phyloP scores from a whole-genome alignment of 352 stramenopile genomes.

The Pythium pyrilobum region DNA sequence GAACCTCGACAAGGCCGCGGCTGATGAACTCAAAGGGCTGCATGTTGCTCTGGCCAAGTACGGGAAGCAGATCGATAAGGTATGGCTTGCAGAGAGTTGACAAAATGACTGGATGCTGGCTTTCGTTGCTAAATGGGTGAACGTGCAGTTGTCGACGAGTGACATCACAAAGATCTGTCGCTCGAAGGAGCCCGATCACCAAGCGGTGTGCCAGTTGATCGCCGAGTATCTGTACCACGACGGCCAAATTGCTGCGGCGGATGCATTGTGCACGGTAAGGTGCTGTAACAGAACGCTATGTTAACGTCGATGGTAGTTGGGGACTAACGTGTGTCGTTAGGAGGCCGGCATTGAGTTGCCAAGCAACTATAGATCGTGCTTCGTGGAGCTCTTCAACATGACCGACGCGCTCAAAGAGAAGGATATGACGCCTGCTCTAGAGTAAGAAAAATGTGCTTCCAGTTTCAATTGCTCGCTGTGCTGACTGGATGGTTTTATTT shows the following conservation, averaged over 20 bases:
- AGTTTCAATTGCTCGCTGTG: background rate
- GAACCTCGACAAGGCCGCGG: slow-evolving; percentile 69
- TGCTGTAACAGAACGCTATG: background rate
- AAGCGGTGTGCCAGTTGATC: slow-evolving; percentile 57
- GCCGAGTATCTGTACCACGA: slow-evolving; percentile 79
- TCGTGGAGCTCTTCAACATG: slow-evolving; percentile 62
- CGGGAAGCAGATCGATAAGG: slow-evolving; percentile 80
- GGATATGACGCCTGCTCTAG: slow-evolving; percentile 57
- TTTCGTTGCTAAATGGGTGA: background rate
- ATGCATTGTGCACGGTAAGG: slow-evolving; percentile 59
- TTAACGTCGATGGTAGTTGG: background rate
- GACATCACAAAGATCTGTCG: slow-evolving; percentile 66
- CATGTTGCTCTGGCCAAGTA: slow-evolving; percentile 73
- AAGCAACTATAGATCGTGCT: slow-evolving; percentile 49
- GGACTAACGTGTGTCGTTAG: no score
- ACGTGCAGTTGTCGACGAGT: slow-evolving; percentile 28
- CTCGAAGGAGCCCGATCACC: slow-evolving; percentile 55
- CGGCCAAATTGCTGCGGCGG: slow-evolving; percentile 64
- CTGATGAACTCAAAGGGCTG: slow-evolving; percentile 60
- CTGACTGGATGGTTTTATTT: background rate
- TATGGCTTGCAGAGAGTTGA: no score
- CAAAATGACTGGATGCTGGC: background rate
- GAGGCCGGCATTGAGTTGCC: slow-evolving; percentile 53
- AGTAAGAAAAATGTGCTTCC: slow-evolving; percentile 29
- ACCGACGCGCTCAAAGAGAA: slow-evolving; percentile 57